These are phyloP conservation scores for Mallotus nudiflorus DNA, from an alignment of 345 rosid genomes.

Conservation along the genomic window DNA sequence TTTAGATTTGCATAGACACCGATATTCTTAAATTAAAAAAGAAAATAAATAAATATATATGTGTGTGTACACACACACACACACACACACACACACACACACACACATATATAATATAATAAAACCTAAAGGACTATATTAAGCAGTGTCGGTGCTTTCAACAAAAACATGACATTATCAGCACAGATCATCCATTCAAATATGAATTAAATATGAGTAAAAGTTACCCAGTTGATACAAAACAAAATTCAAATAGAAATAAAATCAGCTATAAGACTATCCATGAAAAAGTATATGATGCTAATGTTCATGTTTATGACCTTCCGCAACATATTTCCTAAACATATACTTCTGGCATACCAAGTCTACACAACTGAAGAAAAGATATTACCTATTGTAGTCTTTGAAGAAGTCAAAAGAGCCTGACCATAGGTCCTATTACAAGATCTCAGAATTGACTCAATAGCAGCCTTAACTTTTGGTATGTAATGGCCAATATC, in stretches of 20 bases:
- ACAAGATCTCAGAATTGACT: slow-evolving; percentile 88
- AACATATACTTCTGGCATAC: slow-evolving; percentile 12
- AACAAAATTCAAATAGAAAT: not conserved
- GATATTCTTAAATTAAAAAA: too few species aligned
- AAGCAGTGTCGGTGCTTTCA: not conserved
- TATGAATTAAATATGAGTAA: not conserved
- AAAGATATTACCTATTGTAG: slow-evolving; percentile 65
- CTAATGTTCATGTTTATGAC: not conserved
- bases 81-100: too few species aligned
- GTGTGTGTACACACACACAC: too few species aligned
- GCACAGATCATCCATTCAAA: not conserved
- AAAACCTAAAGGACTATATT: not conserved
- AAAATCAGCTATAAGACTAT: not conserved
- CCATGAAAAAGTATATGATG: not conserved
- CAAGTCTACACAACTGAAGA: not conserved
- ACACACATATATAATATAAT: too few species aligned
- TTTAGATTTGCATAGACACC: not conserved
- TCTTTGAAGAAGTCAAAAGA: slow-evolving; percentile 86
- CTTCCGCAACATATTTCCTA: slow-evolving; percentile 14
- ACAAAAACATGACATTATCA: not conserved
- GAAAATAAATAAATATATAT: too few species aligned
- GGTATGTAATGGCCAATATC: slow-evolving; percentile 93
- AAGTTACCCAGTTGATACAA: not conserved
- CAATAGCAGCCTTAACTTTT: slow-evolving; percentile 97
- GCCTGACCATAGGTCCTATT: slow-evolving; percentile 83